These are phyloP conservation scores for Daldinia bambusicola DNA, from an alignment of 495 filamentous ascomycete genomes.

Conservation along the genomic window DNA sequence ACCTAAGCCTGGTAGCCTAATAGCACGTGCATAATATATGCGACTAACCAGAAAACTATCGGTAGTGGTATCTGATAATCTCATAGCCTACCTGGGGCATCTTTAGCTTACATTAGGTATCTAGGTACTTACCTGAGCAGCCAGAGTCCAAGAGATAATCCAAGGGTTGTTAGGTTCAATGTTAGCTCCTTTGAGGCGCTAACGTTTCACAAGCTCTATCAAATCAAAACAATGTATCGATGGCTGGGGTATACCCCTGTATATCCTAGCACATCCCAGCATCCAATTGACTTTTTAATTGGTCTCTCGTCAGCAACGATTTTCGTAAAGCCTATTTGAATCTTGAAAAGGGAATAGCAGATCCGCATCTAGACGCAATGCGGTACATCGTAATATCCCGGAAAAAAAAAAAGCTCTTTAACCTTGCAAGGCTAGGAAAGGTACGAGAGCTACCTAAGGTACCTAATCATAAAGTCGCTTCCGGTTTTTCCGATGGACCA, in stretches of 20 bases:
- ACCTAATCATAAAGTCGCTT: constrained; percentile 12
- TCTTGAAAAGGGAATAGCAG: constrained; percentile 8
- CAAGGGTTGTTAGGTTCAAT: background rate
- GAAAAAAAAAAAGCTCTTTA: background rate
- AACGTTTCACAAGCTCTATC: constrained; percentile 16
- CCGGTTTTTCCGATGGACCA: constrained; percentile 11
- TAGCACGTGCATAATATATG: background rate
- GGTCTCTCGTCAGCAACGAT: background rate
- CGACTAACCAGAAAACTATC: background rate
- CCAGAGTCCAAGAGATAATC: background rate
- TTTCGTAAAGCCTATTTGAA: background rate
- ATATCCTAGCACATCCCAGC: background rate
- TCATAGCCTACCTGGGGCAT: too few species aligned
- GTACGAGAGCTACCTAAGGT: background rate
- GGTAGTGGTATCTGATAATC: background rate
- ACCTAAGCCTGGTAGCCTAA: too few species aligned
- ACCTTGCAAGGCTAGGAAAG: background rate
- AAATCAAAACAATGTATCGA: constrained; percentile 7
- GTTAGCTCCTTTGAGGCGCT: background rate
- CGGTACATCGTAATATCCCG: constrained; percentile 2
- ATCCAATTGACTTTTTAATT: constrained; percentile 16
- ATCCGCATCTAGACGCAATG: background rate
- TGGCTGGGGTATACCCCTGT: constrained; percentile 1
- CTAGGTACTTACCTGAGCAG: constrained; percentile 10
- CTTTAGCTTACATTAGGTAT: constrained; percentile 14